Percentiles rank a stretch among this genome's conserved stretches.
phyloP scores from a whole-genome alignment of 2,329 filamentous ascomycete species.

The Alternaria tenuissima region DNA sequence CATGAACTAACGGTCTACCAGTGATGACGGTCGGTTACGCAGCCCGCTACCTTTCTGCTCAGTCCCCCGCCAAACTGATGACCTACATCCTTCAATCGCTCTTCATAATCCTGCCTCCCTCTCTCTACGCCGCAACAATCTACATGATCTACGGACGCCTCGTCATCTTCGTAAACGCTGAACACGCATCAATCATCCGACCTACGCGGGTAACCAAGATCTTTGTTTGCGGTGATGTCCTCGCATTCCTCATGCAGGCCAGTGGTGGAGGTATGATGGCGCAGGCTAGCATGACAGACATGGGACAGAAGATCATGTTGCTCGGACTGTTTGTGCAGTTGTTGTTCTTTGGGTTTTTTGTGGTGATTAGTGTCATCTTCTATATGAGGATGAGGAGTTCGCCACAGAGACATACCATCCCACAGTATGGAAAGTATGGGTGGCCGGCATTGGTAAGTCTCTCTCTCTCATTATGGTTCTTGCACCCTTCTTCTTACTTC shows the following conservation, averaged over 20 bases:
- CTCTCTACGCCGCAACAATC: conserved; percentile 55
- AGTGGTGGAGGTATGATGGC: conserved; percentile 41
- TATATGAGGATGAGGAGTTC: conserved; percentile 30
- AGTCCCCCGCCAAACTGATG: conserved; percentile 18
- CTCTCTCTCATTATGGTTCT: background rate
- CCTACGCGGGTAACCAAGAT: conserved; percentile 59
- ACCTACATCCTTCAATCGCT: conserved; percentile 51
- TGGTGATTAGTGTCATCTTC: conserved; percentile 33
- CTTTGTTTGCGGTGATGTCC: conserved; percentile 64
- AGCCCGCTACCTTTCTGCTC: conserved; percentile 28
- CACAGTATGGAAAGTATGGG: conserved; percentile 45
- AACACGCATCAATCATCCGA: conserved; percentile 53
- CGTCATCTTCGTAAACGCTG: conserved; percentile 50
- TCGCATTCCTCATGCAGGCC: conserved; percentile 61
- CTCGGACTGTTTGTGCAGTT: conserved; percentile 37
- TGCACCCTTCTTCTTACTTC: no score
- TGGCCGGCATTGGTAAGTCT: conserved; percentile 47
- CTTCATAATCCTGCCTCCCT: conserved; percentile 53
- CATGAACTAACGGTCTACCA: background rate
- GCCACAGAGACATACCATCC: conserved; percentile 18
- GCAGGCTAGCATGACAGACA: conserved; percentile 18
- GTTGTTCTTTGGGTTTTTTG: conserved; percentile 20
- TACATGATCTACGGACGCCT: conserved; percentile 56
- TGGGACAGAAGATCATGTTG: conserved; percentile 34
- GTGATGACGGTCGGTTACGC: conserved; percentile 35